Base-by-base conservation (phyloP, 192 early-diverging fungal species). In the Helicostylum pulchrum region DNA sequence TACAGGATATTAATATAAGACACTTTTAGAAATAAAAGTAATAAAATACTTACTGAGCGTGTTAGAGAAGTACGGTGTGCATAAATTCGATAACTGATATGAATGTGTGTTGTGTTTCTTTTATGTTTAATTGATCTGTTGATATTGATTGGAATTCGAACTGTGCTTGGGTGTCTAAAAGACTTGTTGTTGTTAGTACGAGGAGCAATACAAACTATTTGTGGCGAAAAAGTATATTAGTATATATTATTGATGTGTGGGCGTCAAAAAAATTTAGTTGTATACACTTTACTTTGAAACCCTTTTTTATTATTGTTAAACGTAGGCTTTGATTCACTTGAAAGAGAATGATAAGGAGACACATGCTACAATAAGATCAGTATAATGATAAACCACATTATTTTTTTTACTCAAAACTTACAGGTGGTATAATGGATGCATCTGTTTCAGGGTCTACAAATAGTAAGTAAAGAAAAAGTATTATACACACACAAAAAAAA, bases 81-180 rank as follows among this genome's bases (percentile, higher is more conserved):
- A 45, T 45, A 36, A 45, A 59, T 59, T 59, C 57, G 57, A 23
- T 59, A 59, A 31, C 57, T 59, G 39, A 59, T 59, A 45, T 59
- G 57, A 23, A 59, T 45, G 26, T 59, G 57, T 14, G 43, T 59
- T 6, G 57, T 42, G 45, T 59, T 59, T 45, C 43, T 43, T 59
- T 45, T 59, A 59, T n/a, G 19, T 59, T 59, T 59, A 9, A 45
- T 23, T 44, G 36, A 7, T 11, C 4, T 3, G 19, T 20, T 15
- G 39, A 42, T 23, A 45, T 45, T 2, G 20, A 17, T 17, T 20
- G 57, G 57, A 7, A 43, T 14, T 43, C 39, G 36, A 14, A 59
- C 57, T 44, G 32, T 20, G 7, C 57, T 59, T 6, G 57, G 57
- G 7, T 45, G 57, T 59, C 57, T 43, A 30, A 59, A 59, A 12